phyloP scores from a whole-genome alignment of 2,329 filamentous ascomycete genomes.

The Aphanocladium album region DNA sequence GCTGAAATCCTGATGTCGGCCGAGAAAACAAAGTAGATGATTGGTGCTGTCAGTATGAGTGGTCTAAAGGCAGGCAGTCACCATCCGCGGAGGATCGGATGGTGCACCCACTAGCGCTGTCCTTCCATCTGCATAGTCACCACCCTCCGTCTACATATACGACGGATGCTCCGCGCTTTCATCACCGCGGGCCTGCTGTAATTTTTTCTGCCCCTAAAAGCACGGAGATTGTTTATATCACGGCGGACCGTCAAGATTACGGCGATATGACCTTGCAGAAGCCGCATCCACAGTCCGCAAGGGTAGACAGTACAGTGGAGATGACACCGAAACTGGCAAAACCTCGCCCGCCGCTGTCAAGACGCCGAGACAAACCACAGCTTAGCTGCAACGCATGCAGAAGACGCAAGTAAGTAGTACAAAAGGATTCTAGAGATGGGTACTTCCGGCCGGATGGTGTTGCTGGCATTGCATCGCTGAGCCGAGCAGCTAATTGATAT shows the following conservation, averaged over 20 bases:
- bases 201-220: not conserved
- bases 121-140: not conserved
- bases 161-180: not conserved
- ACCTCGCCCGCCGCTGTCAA: conserved; percentile 13
- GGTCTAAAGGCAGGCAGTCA: no score
- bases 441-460: no score
- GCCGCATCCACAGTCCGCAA: not conserved
- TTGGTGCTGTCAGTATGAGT: no score
- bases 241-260: not conserved
- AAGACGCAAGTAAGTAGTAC: conserved; percentile 27
- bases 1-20: no score
- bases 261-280: not conserved
- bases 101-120: not conserved
- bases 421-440: not conserved
- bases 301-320: no score
- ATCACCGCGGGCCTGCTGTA: conserved; percentile 37
- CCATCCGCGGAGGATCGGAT: not conserved
- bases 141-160: not conserved
- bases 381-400: conserved; percentile 32
- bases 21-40: no score
- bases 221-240: not conserved
- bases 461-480: no score
- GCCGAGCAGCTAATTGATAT: no score
- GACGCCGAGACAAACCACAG: conserved; percentile 29
- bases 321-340: not conserved